Percentiles rank a stretch among this genome's conserved stretches.
Conservation (phyloP, 2,329 filamentous ascomycete species). For the Venturia effusa region DNA sequence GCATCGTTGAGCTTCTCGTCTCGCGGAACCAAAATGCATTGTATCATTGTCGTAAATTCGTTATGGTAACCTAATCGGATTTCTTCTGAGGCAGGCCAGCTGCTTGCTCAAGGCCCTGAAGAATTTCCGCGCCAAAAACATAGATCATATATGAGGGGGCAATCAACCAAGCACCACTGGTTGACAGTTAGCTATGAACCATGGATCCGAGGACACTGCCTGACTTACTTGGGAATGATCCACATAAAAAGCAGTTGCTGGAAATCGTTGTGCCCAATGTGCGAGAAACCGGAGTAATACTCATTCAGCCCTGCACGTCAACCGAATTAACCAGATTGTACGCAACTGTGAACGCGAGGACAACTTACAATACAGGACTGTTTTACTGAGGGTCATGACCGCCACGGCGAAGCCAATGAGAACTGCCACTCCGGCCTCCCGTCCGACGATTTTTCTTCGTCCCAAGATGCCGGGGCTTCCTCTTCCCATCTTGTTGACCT, state of each 20-base stretch:
- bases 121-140: conserved; percentile 48
- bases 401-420: conserved; percentile 48
- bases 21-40: neutral
- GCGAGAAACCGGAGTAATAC: conserved; percentile 47
- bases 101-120: conserved; percentile 45
- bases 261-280: conserved; percentile 51
- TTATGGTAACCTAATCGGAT: neutral
- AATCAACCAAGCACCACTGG: conserved; percentile 54
- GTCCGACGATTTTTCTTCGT: conserved; percentile 25
- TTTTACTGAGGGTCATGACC: conserved; percentile 58
- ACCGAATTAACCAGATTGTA: neutral
- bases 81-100: conserved; percentile 11
- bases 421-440: conserved; percentile 42
- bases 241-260: conserved; percentile 46
- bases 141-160: conserved; percentile 53
- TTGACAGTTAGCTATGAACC: conserved; percentile 14
- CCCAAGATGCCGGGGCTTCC: conserved; percentile 28
- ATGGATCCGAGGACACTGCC: neutral
- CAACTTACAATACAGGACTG: conserved; percentile 53
- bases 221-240: conserved; percentile 54
- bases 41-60: neutral
- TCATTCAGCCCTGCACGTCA: conserved; percentile 44
- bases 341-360: neutral
- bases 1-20: no score
- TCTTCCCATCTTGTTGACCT: conserved; percentile 22